These are phyloP conservation scores for Nicotiana otophora DNA, from an alignment of 257 asterid species.

Conservation along the genomic window DNA sequence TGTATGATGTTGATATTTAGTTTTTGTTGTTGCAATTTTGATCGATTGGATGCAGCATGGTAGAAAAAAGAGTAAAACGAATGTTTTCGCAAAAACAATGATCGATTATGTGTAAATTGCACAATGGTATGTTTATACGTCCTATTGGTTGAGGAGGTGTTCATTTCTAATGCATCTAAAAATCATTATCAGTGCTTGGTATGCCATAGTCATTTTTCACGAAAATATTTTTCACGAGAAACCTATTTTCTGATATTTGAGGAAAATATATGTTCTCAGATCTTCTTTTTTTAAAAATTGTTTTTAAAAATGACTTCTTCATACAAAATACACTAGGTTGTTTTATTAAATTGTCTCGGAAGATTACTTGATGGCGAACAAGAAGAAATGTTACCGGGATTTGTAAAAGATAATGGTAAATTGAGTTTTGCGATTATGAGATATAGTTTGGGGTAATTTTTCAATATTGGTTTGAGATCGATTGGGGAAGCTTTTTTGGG, in stretches of 20 bases:
- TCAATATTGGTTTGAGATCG: not conserved
- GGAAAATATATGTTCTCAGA: not conserved
- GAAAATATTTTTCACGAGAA: not conserved
- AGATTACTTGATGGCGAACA: too few species aligned
- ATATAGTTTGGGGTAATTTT: not conserved
- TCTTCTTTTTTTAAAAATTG: too few species aligned
- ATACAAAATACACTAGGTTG: not conserved
- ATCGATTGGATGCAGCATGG: not conserved
- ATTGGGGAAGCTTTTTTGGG: not conserved
- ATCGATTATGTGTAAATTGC: not conserved
- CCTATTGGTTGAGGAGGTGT: not conserved
- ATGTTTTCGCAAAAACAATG: not conserved
- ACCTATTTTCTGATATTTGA: not conserved
- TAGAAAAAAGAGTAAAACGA: too few species aligned
- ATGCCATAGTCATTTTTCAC: not conserved
- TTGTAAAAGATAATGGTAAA: not conserved
- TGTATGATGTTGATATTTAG: not conserved
- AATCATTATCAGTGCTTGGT: not conserved
- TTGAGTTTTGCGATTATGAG: not conserved
- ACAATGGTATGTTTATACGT: not conserved
- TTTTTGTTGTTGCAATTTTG: not conserved
- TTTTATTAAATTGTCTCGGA: too few species aligned
- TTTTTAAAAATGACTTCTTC: not conserved
- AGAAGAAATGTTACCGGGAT: not conserved
- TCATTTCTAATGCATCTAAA: not conserved